Percentiles rank a stretch among this genome's conserved stretches.
Evolutionary conservation across 345 rosid species (phyloP).

Genomic region (Mangifera indica): DNA sequence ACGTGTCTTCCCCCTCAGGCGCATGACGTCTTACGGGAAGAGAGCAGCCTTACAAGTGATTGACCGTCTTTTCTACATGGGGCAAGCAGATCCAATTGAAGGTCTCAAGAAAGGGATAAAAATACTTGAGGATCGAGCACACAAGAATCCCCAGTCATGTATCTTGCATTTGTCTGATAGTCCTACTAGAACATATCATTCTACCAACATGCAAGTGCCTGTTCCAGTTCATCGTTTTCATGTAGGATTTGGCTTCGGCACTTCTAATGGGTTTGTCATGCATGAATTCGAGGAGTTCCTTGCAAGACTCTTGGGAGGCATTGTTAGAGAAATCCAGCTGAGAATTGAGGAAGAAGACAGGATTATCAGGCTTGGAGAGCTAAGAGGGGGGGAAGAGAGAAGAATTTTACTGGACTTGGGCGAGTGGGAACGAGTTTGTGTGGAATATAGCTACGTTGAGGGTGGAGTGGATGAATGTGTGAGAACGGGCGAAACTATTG

Average conservation of each 20-base stretch:
- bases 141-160: conserved; percentile 63
- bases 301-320: conserved; percentile 54
- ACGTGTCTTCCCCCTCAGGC: conserved; percentile 73
- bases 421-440: conserved; percentile 37
- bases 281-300: conserved; percentile 79
- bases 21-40: conserved; percentile 83
- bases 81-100: conserved; percentile 72
- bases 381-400: conserved; percentile 68
- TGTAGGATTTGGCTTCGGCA: conserved; percentile 69
- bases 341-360: conserved; percentile 63
- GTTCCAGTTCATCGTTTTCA: conserved; percentile 69
- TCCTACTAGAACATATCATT: conserved; percentile 55
- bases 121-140: conserved; percentile 72
- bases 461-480: conserved; percentile 51
- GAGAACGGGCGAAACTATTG: conserved; percentile 59
- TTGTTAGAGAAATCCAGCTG: conserved; percentile 59
- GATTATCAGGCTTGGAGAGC: conserved; percentile 54
- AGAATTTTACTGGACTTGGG: conserved; percentile 55
- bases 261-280: conserved; percentile 69
- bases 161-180: conserved; percentile 69
- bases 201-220: conserved; percentile 42
- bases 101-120: conserved; percentile 77
- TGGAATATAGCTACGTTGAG: conserved; percentile 70
- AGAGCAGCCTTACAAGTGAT: conserved; percentile 72
- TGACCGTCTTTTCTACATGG: conserved; percentile 77